A percentile compares a stretch with the other conserved stretches of the same genome.
Conservation (phyloP, 2,329 filamentous ascomycete genomes). For the Monilinia aucupariae region DNA sequence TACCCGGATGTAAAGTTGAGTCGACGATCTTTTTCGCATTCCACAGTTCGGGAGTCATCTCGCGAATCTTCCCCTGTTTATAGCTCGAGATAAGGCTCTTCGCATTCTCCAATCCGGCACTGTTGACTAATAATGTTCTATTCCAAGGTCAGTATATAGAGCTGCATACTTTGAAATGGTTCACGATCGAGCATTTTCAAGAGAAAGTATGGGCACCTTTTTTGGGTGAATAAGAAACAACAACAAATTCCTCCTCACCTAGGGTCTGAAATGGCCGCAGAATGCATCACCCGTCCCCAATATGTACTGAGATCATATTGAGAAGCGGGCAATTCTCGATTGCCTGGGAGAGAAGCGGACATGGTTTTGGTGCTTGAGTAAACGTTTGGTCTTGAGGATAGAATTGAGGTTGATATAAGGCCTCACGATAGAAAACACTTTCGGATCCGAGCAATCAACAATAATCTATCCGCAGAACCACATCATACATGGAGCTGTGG, state of each 20-base stretch:
- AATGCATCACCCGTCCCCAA: conserved; percentile 88
- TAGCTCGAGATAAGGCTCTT: conserved; percentile 78
- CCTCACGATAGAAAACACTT: background rate
- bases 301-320: conserved; percentile 92
- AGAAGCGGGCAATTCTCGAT: conserved; percentile 80
- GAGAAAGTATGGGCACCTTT: conserved; percentile 26
- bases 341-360: conserved; percentile 61
- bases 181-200: background rate
- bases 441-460: conserved; percentile 6
- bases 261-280: conserved; percentile 85
- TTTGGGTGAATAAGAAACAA: conserved; percentile 20
- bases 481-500: background rate
- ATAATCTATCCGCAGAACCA: background rate
- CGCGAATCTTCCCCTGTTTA: conserved; percentile 72
- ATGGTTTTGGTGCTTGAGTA: conserved; percentile 37
- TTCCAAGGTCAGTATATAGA: conserved; percentile 23
- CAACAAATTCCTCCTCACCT: conserved; percentile 59
- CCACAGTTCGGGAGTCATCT: conserved; percentile 91
- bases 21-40: conserved; percentile 95
- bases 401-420: conserved; percentile 5
- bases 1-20: conserved; percentile 92
- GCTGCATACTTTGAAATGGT: conserved; percentile 6
- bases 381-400: background rate
- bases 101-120: conserved; percentile 73
- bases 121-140: conserved; percentile 81